Base-by-base conservation (phyloP, 805 yeast species). In the Nakazawaea wickerhamii region DNA sequence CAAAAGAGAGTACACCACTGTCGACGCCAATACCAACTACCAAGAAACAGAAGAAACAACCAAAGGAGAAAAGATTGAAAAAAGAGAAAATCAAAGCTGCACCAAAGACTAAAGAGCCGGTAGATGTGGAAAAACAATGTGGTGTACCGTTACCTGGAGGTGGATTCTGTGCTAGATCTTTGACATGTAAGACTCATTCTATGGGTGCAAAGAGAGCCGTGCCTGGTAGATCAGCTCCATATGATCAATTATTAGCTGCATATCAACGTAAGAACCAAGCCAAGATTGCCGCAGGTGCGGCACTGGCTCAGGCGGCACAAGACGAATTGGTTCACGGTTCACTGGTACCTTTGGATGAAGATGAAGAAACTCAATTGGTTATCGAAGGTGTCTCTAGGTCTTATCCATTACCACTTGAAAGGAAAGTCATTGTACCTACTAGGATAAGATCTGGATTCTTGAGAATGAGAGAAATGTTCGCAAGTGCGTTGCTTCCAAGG, bases 181-280 rank as follows among this genome's bases (percentile, higher is more conserved):
- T 93, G 47, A 93, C 99, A 0, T 93, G 99, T 71, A 93, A 93
- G 59, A 89, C 97, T 0, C 99, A 93, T 63, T 87, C 98, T 1
- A 90, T 93, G 96, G 97, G 97, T 26, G 96, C 97, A 21, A 93
- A 93, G 55, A 76, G 99, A 53, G 90, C 96, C 1, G 99, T 93
- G 17, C 80, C 78, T 14, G 99, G 99, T 9, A 74, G 99, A 53
- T 81, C 95, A 27, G 90, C 93, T 6, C 89, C 96, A 0, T 93
- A 89, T 63, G 99, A 93, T 60, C 80, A 79, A 22, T 67, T 93
- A 41, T 68, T 93, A 43, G 88, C 90, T 17, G 90, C 88, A 14
- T 90, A 91, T 57, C 99, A 93, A 65, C 81, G 89, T 53, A 78
- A 87, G 53, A 91, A 91, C 58, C 97, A 93, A 61, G 91, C 95